Conservation (phyloP, 2,329 filamentous ascomycete species). For the Fusarium nodosum region DNA sequence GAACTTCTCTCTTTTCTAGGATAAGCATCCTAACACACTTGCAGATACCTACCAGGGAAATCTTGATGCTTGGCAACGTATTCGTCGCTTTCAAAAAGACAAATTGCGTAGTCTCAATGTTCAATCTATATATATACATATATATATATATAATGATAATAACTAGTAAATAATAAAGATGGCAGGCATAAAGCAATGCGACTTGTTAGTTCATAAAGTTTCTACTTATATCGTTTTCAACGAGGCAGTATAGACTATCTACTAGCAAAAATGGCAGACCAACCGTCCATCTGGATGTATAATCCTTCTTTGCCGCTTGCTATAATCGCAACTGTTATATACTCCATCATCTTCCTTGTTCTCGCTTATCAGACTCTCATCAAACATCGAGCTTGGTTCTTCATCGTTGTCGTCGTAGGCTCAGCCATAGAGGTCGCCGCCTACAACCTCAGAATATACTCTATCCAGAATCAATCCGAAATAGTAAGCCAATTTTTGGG, state of each 20-base stretch:
- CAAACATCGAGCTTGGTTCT: slow-evolving; percentile 59
- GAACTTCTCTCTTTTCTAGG: background rate
- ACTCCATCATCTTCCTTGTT: slow-evolving; percentile 55
- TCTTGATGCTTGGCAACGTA: slow-evolving; percentile 12
- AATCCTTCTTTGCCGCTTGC: slow-evolving; percentile 59
- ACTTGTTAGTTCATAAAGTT: background rate
- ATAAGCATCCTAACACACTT: background rate
- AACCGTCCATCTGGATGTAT: slow-evolving; percentile 59
- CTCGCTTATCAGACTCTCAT: slow-evolving; percentile 59
- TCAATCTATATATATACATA: too few species aligned
- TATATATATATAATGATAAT: slow-evolving; percentile 19
- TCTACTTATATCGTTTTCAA: background rate
- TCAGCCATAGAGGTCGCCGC: slow-evolving; percentile 59
- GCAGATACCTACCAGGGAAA: background rate
- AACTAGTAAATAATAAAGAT: background rate
- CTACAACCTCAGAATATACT: slow-evolving; percentile 57
- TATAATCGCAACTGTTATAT: slow-evolving; percentile 58
- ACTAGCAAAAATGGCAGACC: slow-evolving; percentile 36
- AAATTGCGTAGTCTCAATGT: slow-evolving; percentile 21
- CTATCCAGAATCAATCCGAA: slow-evolving; percentile 52
- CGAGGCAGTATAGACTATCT: background rate
- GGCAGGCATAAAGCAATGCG: background rate
- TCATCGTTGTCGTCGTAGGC: slow-evolving; percentile 59
- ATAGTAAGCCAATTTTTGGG: slow-evolving; percentile 48
- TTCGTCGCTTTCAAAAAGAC: slow-evolving; percentile 40